Percentiles rank a stretch among this genome's conserved stretches.
These are phyloP conservation scores for Lasiodiplodia theobromae DNA, from an alignment of 2,329 filamentous ascomycete genomes.

Conservation along the genomic window DNA sequence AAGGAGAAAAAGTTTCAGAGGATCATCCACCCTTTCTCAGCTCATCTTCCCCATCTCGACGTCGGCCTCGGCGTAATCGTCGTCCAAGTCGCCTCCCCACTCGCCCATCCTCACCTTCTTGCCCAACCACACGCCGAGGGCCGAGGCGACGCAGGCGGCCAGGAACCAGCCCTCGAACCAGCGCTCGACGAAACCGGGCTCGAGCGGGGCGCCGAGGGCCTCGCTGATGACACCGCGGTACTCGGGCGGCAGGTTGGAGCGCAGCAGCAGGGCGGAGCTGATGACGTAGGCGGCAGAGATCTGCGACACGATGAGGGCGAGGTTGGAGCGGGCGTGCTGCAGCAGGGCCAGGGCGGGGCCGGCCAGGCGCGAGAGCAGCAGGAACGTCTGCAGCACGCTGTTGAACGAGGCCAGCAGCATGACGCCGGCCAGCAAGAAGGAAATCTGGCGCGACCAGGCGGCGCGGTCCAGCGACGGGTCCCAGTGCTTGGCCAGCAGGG, in stretches of 20 bases:
- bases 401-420: conserved; percentile 84
- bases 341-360: conserved; percentile 64
- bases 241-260: conserved; percentile 79
- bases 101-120: conserved; percentile 57
- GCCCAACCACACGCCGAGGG: conserved; percentile 33
- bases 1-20: background rate
- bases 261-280: conserved; percentile 75
- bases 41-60: conserved; percentile 76
- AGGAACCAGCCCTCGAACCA: conserved; percentile 94
- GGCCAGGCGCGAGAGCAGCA: conserved; percentile 77
- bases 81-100: conserved; percentile 46
- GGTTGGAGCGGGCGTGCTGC: conserved; percentile 76
- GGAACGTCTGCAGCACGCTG: conserved; percentile 83
- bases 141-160: conserved; percentile 39
- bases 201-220: conserved; percentile 77
- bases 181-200: conserved; percentile 74
- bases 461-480: conserved; percentile 82
- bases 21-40: conserved; percentile 42
- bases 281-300: conserved; percentile 87
- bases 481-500: conserved; percentile 81
- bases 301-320: conserved; percentile 81
- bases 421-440: conserved; percentile 80
- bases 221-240: conserved; percentile 80
- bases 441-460: conserved; percentile 85
- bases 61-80: conserved; percentile 57